Evolutionary conservation across 495 filamentous ascomycete species (phyloP), one percentile per base, ranked within the genome.

Genomic region (Penicillium taxi): DNA sequence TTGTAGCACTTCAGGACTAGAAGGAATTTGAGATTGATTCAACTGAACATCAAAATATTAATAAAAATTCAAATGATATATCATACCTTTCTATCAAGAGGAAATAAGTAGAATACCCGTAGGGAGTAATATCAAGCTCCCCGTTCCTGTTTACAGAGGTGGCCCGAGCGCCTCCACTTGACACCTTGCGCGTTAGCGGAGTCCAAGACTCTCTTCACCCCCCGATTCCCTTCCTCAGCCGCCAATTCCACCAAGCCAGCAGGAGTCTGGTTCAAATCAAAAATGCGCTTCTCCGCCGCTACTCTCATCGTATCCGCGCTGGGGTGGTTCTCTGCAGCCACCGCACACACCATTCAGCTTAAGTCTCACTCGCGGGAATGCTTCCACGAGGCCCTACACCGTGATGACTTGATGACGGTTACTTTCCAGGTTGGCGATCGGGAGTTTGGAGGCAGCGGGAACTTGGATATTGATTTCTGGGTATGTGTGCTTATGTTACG

Each of bases 381-480:
- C 70, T 98, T 96, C 74, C 86, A 95, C 74, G 91, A 98, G 68
- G 59, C 67, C 32, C 79, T 98, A 26, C 88, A 95, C 67, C 77
- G 73, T 49, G 91, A 95, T 61, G 91, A 98, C 67, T 81, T 82
- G 61, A 98, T 98, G 91, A 96, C 88, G 7, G 90, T 98, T 20
- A 91, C 88, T 11, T 98, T 95, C 71, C 91, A 96, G 69, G 26
- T 96, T 41, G 91, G 93, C 47, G 91, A 98, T 58, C 66, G 93
- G 38, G 91, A 98, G 52, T 96, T 96, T 61, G 91, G 90, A 19
- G 81, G 84, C 11, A 88, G 86, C 26, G 90, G 91, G 9, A 96
- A 96, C 54, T 69, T 98, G 12, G 91, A 96, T 48, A 77, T 96
- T 58, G 91, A 96, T 61, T 96, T 96, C 61, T 98, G 89, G 91